These are phyloP conservation scores for Fusarium liriodendri DNA, from an alignment of 2,329 filamentous ascomycete genomes.

Conservation along the genomic window DNA sequence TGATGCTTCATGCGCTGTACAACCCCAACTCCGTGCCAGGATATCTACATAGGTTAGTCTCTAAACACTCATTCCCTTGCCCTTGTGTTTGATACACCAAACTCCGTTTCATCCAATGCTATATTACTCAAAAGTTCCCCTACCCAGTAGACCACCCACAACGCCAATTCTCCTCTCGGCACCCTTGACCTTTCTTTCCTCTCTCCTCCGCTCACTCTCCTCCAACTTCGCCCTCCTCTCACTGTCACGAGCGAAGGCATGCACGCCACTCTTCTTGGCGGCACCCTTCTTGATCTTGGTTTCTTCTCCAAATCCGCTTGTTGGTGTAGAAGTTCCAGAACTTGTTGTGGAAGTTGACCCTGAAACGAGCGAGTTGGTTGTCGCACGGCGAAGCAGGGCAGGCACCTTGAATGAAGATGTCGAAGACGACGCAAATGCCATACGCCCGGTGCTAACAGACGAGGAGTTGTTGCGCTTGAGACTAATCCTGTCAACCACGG, in stretches of 20 bases:
- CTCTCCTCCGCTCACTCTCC: conserved; percentile 68
- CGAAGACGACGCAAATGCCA: conserved; percentile 67
- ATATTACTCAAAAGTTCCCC: conserved; percentile 57
- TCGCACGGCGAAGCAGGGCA: conserved; percentile 77
- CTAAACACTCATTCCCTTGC: conserved; percentile 2
- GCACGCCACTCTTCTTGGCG: conserved; percentile 69
- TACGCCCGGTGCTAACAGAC: conserved; percentile 49
- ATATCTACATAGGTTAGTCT: neutral
- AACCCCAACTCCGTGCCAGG: conserved; percentile 32
- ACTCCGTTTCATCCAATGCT: conserved; percentile 22
- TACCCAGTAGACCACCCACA: conserved; percentile 69
- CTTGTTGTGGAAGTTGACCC: conserved; percentile 48
- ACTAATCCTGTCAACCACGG: conserved; percentile 79
- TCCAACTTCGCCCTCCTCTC: conserved; percentile 66
- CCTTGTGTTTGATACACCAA: conserved; percentile 4
- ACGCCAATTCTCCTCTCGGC: conserved; percentile 67
- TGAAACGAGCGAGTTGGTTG: conserved; percentile 69
- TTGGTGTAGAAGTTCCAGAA: conserved; percentile 48
- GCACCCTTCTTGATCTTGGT: conserved; percentile 70
- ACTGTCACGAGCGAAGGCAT: conserved; percentile 69
- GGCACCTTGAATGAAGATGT: conserved; percentile 73
- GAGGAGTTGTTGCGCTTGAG: conserved; percentile 69
- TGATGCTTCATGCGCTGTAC: conserved; percentile 8
- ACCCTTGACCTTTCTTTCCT: conserved; percentile 68
- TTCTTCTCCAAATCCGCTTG: conserved; percentile 58